These are phyloP conservation scores for Arthrobotrys musiformis DNA, from an alignment of 2,329 filamentous ascomycete species.

Conservation along the genomic window DNA sequence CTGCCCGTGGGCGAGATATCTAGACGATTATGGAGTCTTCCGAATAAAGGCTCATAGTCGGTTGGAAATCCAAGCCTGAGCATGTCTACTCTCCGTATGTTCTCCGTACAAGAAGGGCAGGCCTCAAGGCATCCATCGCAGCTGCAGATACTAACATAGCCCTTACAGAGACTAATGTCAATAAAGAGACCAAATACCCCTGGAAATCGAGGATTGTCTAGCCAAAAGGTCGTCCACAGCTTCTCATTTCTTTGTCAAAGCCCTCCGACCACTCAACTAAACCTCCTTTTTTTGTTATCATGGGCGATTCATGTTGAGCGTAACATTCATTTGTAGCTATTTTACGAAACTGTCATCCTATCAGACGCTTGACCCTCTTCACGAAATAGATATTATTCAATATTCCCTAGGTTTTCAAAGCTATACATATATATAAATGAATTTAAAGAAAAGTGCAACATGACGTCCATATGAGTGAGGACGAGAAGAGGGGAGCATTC, in stretches of 20 bases:
- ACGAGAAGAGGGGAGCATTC: background rate
- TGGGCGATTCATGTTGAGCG: conserved; percentile 10
- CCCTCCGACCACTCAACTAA: background rate
- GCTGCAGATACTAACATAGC: background rate
- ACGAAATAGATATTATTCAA: background rate
- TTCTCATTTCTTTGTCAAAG: background rate
- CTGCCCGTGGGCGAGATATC: background rate
- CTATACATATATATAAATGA: no score
- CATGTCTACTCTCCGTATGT: conserved; percentile 2
- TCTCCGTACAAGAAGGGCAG: background rate
- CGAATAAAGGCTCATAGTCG: background rate
- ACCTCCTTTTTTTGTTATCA: background rate
- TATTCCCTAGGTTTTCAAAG: background rate
- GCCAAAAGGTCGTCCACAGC: background rate
- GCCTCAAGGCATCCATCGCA: background rate
- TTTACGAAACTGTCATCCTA: no score
- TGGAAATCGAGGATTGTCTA: background rate
- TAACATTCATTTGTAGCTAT: background rate
- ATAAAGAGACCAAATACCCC: no score
- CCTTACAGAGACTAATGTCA: background rate
- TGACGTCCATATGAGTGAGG: background rate
- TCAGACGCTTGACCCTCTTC: background rate
- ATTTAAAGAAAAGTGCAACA: background rate
- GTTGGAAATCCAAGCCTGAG: background rate
- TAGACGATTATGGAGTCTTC: background rate